These are phyloP conservation scores for Russula lepida DNA, from an alignment of 768 basidiomycete species.

Conservation along the genomic window DNA sequence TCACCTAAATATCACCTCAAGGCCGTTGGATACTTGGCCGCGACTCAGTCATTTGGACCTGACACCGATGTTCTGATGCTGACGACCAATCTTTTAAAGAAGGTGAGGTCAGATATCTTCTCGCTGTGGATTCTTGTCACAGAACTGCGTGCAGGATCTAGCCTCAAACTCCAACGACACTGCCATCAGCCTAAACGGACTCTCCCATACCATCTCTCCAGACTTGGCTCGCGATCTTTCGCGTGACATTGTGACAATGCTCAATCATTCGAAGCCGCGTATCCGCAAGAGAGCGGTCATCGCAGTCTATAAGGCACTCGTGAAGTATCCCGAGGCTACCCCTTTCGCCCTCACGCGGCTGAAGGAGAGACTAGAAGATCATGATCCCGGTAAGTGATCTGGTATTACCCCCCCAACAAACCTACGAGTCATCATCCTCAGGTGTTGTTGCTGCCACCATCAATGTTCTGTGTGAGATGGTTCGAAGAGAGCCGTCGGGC, in stretches of 20 bases:
- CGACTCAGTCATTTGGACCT: slow-evolving; percentile 81
- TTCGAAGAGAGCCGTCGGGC: slow-evolving; percentile 66
- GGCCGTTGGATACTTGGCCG: slow-evolving; percentile 91
- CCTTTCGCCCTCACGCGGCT: slow-evolving; percentile 58
- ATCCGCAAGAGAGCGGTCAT: slow-evolving; percentile 89
- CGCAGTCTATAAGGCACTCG: slow-evolving; percentile 69
- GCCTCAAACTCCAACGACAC: slow-evolving; percentile 67
- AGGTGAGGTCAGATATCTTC: slow-evolving; percentile 41
- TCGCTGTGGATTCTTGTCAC: slow-evolving; percentile 14
- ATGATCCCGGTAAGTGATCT: slow-evolving; percentile 50
- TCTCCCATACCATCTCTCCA: slow-evolving; percentile 74
- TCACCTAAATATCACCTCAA: slow-evolving; percentile 87
- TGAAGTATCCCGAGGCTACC: slow-evolving; percentile 75
- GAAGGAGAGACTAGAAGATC: slow-evolving; percentile 73
- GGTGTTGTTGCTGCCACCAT: slow-evolving; percentile 92
- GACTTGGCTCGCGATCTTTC: slow-evolving; percentile 89
- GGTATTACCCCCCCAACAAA: not conserved
- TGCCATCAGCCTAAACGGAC: slow-evolving; percentile 70
- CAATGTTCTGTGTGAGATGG: slow-evolving; percentile 90
- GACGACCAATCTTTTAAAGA: slow-evolving; percentile 91
- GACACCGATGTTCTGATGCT: slow-evolving; percentile 97
- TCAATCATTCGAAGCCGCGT: slow-evolving; percentile 81
- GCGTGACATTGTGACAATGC: slow-evolving; percentile 74
- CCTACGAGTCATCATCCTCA: slow-evolving; percentile 25
- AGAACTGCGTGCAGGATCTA: slow-evolving; percentile 53